Evolutionary conservation across 2,329 filamentous ascomycete species (phyloP).

Genomic region (Mycogone perniciosa): DNA sequence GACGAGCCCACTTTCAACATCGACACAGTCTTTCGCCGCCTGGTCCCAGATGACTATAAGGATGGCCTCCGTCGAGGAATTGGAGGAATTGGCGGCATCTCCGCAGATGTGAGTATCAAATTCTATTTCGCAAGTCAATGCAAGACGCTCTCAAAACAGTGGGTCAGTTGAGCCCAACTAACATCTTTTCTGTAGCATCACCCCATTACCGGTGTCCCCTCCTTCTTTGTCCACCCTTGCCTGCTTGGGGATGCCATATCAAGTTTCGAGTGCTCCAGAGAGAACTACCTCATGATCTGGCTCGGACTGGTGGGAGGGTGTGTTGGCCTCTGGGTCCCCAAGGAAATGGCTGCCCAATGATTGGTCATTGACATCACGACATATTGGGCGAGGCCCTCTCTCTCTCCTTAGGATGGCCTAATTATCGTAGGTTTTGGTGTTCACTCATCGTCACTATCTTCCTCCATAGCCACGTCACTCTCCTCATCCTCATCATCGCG

Average conservation of each 20-base stretch:
- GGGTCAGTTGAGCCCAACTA: constrained; percentile 32
- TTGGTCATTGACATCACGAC: constrained; percentile 2
- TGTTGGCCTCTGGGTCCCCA: constrained; percentile 72
- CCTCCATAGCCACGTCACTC: constrained; percentile 64
- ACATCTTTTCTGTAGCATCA: constrained; percentile 59
- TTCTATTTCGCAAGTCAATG: constrained; percentile 25
- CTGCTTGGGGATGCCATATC: constrained; percentile 76
- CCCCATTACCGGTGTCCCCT: constrained; percentile 68
- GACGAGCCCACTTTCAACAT: constrained; percentile 54
- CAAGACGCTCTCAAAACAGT: constrained; percentile 14
- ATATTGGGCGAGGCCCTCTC: neutral
- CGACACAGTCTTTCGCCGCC: constrained; percentile 62
- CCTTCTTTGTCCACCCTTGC: constrained; percentile 92
- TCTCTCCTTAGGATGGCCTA: constrained; percentile 6
- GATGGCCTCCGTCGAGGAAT: constrained; percentile 48
- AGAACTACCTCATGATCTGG: constrained; percentile 81
- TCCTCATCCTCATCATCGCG: constrained; percentile 63
- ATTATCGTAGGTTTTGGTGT: neutral
- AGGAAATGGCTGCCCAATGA: constrained; percentile 52
- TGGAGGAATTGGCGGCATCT: constrained; percentile 66
- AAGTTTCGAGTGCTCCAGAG: constrained; percentile 52
- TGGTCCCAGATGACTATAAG: constrained; percentile 63
- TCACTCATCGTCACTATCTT: constrained; percentile 67
- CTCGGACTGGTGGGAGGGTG: constrained; percentile 77
- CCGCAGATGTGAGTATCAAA: constrained; percentile 60